These are phyloP conservation scores for Coniochaeta prunicola DNA, from an alignment of 2,329 filamentous ascomycete species.

Conservation along the genomic window DNA sequence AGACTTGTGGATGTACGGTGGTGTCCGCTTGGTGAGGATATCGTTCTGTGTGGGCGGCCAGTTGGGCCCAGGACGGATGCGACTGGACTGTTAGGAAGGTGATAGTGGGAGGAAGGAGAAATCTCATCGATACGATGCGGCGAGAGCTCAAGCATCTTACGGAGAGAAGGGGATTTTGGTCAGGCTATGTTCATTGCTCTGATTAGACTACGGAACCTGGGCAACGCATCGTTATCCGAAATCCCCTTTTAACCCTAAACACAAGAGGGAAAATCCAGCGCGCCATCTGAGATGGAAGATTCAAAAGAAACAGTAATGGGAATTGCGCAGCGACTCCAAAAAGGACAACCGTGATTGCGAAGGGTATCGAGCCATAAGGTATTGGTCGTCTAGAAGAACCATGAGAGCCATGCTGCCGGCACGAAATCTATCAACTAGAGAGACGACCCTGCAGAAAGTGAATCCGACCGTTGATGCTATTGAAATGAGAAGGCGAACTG, in stretches of 20 bases:
- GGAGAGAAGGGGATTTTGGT: background rate
- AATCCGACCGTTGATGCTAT: background rate
- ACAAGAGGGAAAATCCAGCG: background rate
- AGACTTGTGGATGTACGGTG: conserved; percentile 62
- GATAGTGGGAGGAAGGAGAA: too few species aligned
- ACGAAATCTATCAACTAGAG: background rate
- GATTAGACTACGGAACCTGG: background rate
- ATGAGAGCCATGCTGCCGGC: background rate
- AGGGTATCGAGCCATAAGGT: background rate
- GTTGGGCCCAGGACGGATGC: conserved; percentile 1
- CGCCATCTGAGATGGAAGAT: too few species aligned
- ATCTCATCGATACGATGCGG: too few species aligned
- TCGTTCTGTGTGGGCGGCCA: conserved; percentile 65
- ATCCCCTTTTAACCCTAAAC: background rate
- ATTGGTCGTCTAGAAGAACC: background rate
- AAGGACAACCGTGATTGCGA: background rate
- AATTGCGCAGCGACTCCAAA: background rate
- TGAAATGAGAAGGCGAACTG: background rate
- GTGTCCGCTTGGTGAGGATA: conserved; percentile 74
- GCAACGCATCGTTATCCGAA: background rate
- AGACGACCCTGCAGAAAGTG: background rate
- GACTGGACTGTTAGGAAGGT: too few species aligned
- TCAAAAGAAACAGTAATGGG: background rate
- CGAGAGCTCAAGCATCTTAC: too few species aligned
- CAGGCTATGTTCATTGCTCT: background rate